These are phyloP conservation scores for Rhazya stricta DNA, from an alignment of 257 asterid species.

Conservation along the genomic window DNA sequence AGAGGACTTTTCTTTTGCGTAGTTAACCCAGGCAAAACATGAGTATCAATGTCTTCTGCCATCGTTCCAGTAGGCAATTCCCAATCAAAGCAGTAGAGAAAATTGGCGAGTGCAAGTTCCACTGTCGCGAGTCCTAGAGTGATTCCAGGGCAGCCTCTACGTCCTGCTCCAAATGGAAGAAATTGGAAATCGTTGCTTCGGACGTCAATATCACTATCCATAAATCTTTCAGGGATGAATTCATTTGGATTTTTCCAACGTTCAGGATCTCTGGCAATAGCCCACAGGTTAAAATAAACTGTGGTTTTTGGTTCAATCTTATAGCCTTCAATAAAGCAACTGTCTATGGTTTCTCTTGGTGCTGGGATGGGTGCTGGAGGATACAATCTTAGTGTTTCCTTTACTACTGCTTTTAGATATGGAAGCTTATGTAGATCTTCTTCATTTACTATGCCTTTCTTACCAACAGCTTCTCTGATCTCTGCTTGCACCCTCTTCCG, in stretches of 20 bases:
- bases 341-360: conserved; percentile 30
- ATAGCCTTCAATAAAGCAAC: conserved; percentile 27
- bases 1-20: conserved; percentile 48
- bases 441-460: conserved; percentile 11
- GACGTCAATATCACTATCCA: conserved; percentile 22
- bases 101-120: conserved; percentile 46
- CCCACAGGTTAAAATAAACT: conserved; percentile 45
- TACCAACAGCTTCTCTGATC: conserved; percentile 8
- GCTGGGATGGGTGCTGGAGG: conserved; percentile 42
- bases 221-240: conserved; percentile 42
- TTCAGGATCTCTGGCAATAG: conserved; percentile 43
- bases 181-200: conserved; percentile 30
- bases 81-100: conserved; percentile 37
- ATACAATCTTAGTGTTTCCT: conserved; percentile 38
- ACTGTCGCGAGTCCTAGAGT: conserved; percentile 36
- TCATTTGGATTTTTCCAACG: conserved; percentile 32
- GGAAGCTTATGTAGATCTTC: conserved; percentile 33
- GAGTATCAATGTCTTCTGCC: conserved; percentile 29
- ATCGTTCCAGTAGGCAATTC: conserved; percentile 32
- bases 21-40: conserved; percentile 38
- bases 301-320: conserved; percentile 30
- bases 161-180: conserved; percentile 45
- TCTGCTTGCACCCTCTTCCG: conserved; percentile 19
- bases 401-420: conserved; percentile 35
- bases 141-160: conserved; percentile 49